Evolutionary conservation across 2,329 filamentous ascomycete genomes (phyloP).

Genomic region (Cadophora gregata): DNA sequence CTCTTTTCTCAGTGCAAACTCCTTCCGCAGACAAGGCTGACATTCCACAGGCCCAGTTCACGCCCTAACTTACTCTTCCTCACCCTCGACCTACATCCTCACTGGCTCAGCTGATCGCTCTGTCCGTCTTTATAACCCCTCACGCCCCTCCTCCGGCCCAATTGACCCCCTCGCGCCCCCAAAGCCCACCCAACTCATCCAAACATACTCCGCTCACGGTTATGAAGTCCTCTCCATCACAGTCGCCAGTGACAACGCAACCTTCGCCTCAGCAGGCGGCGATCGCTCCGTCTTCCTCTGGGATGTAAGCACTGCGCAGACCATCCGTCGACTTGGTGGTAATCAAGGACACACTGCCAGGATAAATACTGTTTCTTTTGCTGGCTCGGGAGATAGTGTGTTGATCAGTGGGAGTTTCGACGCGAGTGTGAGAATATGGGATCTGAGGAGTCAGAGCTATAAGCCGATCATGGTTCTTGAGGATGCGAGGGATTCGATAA

Average conservation of each 20-base stretch:
- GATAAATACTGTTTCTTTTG: conserved; percentile 81
- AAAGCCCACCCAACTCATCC: conserved; percentile 66
- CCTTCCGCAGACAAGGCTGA: conserved; percentile 14
- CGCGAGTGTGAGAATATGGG: conserved; percentile 79
- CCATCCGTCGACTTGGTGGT: conserved; percentile 74
- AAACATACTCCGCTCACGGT: conserved; percentile 87
- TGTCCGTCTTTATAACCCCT: conserved; percentile 85
- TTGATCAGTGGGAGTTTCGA: conserved; percentile 78
- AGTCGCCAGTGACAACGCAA: conserved; percentile 77
- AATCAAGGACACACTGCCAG: conserved; percentile 53
- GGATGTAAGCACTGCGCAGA: conserved; percentile 86
- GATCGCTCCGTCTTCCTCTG: conserved; percentile 92
- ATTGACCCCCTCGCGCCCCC: conserved; percentile 49
- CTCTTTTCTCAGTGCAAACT: neutral
- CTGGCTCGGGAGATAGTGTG: conserved; percentile 75
- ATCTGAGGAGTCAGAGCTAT: conserved; percentile 58
- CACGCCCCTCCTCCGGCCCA: conserved; percentile 50
- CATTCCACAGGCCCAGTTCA: conserved; percentile 68
- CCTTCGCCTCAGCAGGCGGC: conserved; percentile 86
- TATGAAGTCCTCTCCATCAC: conserved; percentile 87
- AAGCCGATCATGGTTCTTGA: conserved; percentile 75
- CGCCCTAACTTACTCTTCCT: conserved; percentile 74
- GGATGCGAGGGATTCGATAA: conserved; percentile 73
- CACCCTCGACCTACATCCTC: conserved; percentile 77
- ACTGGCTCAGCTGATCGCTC: conserved; percentile 85